Conservation (phyloP, 176 grass and related monocot species). For the barley (Hordeum vulgare) region MorexV3_pseudomolecules_assembly NC_058524.1:583791584-583792083, state of each 20-base stretch:
- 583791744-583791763: no score
- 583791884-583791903: neutral
- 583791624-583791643: neutral
- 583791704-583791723: no score
- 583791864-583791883: neutral
- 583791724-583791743: no score
- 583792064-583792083: neutral
- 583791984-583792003: no score
- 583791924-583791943: no score
- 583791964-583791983: no score
- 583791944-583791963: no score
- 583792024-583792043: constrained; percentile 10
- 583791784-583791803: no score
- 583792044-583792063: neutral
- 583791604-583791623: neutral
- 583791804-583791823: neutral
- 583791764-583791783: no score
- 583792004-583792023: constrained; percentile 13
- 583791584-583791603: neutral
- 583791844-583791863: no score
- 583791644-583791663: neutral
- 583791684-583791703: neutral
- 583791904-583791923: neutral
- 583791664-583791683: neutral
- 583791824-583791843: neutral